Evolutionary conservation across 352 stramenopile species (phyloP).

Genomic region (Aphanomyces invadans): DNA sequence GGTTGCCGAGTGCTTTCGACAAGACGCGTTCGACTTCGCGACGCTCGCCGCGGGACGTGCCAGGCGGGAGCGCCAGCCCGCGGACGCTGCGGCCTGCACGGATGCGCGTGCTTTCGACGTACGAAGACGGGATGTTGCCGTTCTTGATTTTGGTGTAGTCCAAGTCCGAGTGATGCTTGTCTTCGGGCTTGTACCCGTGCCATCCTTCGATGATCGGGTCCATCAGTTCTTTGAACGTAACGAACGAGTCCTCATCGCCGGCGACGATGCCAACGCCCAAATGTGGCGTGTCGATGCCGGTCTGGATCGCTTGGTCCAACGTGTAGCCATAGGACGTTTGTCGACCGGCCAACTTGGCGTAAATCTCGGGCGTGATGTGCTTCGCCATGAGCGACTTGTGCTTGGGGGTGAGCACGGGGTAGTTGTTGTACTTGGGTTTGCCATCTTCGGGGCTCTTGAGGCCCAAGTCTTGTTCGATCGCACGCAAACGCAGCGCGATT

Average conservation of each 20-base stretch:
- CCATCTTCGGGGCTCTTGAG: conserved; percentile 28
- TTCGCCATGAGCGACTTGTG: conserved; percentile 70
- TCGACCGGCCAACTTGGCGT: conserved; percentile 55
- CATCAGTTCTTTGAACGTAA: conserved; percentile 63
- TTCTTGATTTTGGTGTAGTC: conserved; percentile 55
- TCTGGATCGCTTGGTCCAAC: conserved; percentile 65
- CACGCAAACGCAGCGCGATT: conserved; percentile 50
- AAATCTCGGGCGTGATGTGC: conserved; percentile 57
- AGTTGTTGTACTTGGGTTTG: conserved; percentile 26
- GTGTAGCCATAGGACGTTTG: conserved; percentile 64
- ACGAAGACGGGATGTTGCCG: conserved; percentile 56
- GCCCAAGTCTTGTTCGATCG: conserved; percentile 58
- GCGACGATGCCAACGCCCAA: conserved; percentile 52
- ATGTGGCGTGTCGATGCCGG: conserved; percentile 69
- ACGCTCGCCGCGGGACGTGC: conserved; percentile 72
- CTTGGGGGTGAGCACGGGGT: conserved; percentile 42
- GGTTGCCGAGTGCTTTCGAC: conserved; percentile 58
- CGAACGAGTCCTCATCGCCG: conserved; percentile 64
- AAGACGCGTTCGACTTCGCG: conserved; percentile 83
- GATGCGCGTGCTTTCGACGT: conserved; percentile 72
- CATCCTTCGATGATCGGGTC: conserved; percentile 62
- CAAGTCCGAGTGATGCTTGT: conserved; percentile 66
- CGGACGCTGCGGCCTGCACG: conserved; percentile 78
- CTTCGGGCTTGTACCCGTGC: conserved; percentile 55
- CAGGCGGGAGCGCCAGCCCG: conserved; percentile 65